These are phyloP conservation scores for Aegilops umbellulata DNA, from an alignment of 176 grass and related monocot species.

Conservation along the genomic window DNA sequence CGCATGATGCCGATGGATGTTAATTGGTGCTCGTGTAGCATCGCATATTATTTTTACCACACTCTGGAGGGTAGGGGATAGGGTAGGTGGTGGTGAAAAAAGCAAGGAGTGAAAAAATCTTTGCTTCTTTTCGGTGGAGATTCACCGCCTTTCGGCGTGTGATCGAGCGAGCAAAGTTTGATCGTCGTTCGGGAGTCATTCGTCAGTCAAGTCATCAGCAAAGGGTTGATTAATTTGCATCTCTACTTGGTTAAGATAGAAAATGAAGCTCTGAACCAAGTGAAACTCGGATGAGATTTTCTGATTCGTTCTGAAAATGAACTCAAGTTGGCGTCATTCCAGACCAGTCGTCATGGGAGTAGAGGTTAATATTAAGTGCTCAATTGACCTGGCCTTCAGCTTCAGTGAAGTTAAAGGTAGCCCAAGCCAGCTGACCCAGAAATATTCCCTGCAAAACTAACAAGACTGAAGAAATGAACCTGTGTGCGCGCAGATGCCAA, in stretches of 20 bases:
- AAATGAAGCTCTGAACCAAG: no score
- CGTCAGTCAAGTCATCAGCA: neutral
- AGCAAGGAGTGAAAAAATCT: slow-evolving; percentile 37
- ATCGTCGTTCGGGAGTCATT: neutral
- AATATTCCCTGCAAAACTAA: neutral
- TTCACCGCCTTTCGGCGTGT: neutral
- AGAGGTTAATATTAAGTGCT: neutral
- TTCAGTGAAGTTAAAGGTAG: slow-evolving; percentile 2
- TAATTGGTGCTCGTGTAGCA: slow-evolving; percentile 29
- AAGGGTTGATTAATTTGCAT: neutral
- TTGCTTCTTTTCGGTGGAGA: slow-evolving; percentile 32
- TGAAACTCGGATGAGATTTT: neutral
- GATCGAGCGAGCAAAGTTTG: neutral
- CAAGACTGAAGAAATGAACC: neutral
- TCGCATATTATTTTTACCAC: slow-evolving; percentile 18
- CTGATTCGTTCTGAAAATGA: neutral
- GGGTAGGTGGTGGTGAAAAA: slow-evolving; percentile 29
- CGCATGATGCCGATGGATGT: slow-evolving; percentile 21
- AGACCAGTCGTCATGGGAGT: neutral
- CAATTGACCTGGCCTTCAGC: neutral
- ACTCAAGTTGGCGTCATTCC: neutral
- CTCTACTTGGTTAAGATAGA: neutral
- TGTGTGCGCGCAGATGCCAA: slow-evolving; percentile 13
- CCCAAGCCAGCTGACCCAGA: neutral
- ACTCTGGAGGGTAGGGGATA: neutral